These are phyloP conservation scores for Macrolepiota fuliginosa DNA, from an alignment of 768 basidiomycete genomes.

Conservation along the genomic window DNA sequence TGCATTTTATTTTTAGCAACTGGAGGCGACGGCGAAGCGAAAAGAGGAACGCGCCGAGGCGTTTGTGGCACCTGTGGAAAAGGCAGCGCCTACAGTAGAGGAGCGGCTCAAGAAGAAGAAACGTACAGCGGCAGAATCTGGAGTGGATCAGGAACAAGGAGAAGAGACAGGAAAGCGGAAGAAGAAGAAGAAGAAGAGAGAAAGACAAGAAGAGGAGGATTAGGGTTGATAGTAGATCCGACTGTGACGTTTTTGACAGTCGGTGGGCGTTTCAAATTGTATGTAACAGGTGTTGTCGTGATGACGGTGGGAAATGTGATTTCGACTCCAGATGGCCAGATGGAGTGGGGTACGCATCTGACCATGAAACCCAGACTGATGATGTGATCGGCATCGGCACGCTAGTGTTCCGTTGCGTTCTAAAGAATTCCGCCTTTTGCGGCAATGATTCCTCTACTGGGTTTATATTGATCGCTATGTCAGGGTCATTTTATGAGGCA, in stretches of 20 bases:
- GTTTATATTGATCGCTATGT: too few relatives aligned
- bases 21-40: constrained; percentile 65
- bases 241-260: background rate
- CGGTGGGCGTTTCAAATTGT: background rate
- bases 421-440: too few relatives aligned
- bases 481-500: too few relatives aligned
- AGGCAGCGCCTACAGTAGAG: constrained; percentile 67
- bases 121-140: constrained; percentile 28
- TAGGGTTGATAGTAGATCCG: constrained; percentile 11
- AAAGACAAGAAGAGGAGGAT: constrained; percentile 30
- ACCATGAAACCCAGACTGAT: too few relatives aligned
- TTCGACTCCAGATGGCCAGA: too few relatives aligned
- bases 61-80: constrained; percentile 86
- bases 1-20: constrained; percentile 55
- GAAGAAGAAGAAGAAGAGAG: constrained; percentile 31
- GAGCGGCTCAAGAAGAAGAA: constrained; percentile 66
- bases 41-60: constrained; percentile 82
- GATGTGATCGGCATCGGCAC: too few relatives aligned
- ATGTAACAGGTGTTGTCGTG: background rate
- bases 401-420: too few relatives aligned
- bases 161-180: constrained; percentile 23
- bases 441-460: too few relatives aligned
- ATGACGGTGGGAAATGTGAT: background rate
- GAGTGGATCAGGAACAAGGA: constrained; percentile 38
- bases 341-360: too few relatives aligned